These are phyloP conservation scores for Syzygium aromaticum DNA, from an alignment of 345 rosid species.

Conservation along the genomic window DNA sequence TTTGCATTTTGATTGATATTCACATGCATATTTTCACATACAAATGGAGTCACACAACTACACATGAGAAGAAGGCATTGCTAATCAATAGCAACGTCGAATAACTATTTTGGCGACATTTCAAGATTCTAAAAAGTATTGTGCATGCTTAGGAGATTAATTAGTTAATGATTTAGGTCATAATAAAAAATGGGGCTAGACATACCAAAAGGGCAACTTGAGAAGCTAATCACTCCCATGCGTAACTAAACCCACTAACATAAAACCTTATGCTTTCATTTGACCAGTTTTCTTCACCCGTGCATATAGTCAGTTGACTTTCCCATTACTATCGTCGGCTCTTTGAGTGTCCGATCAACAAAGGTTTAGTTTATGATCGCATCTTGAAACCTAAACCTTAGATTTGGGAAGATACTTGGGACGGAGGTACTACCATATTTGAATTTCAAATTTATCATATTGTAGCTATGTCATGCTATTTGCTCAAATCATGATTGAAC, in stretches of 20 bases:
- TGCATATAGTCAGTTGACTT: not conserved
- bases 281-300: not conserved
- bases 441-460: not conserved
- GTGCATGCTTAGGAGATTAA: not conserved
- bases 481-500: not conserved
- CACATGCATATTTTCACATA: not conserved
- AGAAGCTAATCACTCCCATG: not conserved
- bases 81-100: not conserved
- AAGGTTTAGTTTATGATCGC: not conserved
- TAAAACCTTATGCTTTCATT: not conserved
- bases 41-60: not conserved
- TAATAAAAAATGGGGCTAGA: not conserved
- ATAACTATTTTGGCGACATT: not conserved
- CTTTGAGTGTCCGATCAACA: not conserved
- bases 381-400: not conserved
- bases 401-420: not conserved
- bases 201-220: not conserved
- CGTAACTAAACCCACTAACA: not conserved
- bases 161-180: not conserved
- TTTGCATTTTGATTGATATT: not conserved
- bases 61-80: not conserved
- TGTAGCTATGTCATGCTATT: not conserved
- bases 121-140: not conserved
- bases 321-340: not conserved
- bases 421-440: not conserved